Conservation (phyloP, 345 rosid genomes). For the Eucalyptus tenuipes region DNA sequence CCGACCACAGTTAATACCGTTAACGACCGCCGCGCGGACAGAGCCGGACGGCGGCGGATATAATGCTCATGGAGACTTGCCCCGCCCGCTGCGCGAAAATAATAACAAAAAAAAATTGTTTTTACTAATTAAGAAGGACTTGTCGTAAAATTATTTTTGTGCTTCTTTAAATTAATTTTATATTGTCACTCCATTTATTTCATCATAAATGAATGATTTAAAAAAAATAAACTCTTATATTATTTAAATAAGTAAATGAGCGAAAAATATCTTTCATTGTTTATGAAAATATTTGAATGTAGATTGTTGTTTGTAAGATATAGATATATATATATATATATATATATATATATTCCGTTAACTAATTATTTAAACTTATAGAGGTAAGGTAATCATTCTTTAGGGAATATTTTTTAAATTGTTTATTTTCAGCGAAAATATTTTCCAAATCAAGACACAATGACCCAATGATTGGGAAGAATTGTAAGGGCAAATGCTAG, state of each 20-base stretch:
- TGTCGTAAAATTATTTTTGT: background rate
- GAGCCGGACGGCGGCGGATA: background rate
- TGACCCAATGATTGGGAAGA: background rate
- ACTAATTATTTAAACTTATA: accelerated
- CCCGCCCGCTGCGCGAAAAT: background rate
- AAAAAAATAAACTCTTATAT: accelerated
- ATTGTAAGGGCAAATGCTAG: accelerated
- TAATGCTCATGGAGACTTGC: background rate
- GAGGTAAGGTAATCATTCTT: accelerated
- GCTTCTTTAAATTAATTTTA: too few species aligned
- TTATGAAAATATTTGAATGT: accelerated
- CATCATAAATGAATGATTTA: too few species aligned
- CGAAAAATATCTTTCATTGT: accelerated
- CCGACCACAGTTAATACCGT: background rate
- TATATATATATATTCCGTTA: accelerated
- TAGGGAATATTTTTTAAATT: accelerated
- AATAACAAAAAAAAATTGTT: background rate
- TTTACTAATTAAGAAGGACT: background rate
- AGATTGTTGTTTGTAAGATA: too few species aligned
- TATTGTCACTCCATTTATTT: accelerated
- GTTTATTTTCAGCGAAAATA: accelerated
- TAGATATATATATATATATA: too few species aligned
- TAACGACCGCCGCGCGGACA: background rate
- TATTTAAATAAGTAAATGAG: accelerated
- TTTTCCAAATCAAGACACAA: too few species aligned